Base-by-base conservation (phyloP, 768 basidiomycete genomes). In the Lactarius trivialis region DNA sequence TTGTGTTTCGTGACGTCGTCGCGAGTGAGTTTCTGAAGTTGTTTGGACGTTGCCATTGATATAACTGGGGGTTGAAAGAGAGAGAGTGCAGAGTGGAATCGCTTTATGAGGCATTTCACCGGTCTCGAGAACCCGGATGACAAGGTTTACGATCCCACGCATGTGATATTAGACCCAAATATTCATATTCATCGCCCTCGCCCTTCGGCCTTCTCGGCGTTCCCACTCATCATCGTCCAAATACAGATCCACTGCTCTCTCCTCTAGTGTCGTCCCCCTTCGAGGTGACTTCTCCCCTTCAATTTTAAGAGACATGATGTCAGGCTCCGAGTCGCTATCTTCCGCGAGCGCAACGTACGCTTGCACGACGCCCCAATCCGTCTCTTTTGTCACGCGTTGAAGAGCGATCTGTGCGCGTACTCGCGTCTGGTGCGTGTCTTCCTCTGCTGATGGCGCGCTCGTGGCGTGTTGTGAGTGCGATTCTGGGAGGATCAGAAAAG, bases 1-100 rank as follows among this genome's bases (percentile, higher is more conserved):
- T 88, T 89, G 75, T 95, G 92, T 84, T 89, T 82, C 51, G 81
- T 79, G n/a, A 91, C 88, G 65, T 91, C 86, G 58, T 89, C 86
- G 60, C 82, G 78, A 1, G 84, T 78, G 63, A 84, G 78, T 37
- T 78, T 72, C 68, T 79, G 81, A 51, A 78, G 68, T 45, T 77
- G 61, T 32, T 70, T 73, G 17, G 68, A 60, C 15, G 73, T 65
- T 69, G 74, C 71, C 63, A 53, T 64, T 33, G 14, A 39, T 24
- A 12, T 48, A 48, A 6, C 45, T 24, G 45, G 7, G 37, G 21
- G n/a, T 56, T 28, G 19, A 36, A 28, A 41, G 19, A 33, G 34
- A 26, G 60, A 21, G 17, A 34, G 48, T 11, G 3, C 7, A 21
- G 30, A n/a, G 11, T 17, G n/a, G 21, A 4, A 48, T 48, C n/a